phyloP scores from a whole-genome alignment of 1,139 yeast genomes.

The Hemisphaericaspora xylanilytica region DNA sequence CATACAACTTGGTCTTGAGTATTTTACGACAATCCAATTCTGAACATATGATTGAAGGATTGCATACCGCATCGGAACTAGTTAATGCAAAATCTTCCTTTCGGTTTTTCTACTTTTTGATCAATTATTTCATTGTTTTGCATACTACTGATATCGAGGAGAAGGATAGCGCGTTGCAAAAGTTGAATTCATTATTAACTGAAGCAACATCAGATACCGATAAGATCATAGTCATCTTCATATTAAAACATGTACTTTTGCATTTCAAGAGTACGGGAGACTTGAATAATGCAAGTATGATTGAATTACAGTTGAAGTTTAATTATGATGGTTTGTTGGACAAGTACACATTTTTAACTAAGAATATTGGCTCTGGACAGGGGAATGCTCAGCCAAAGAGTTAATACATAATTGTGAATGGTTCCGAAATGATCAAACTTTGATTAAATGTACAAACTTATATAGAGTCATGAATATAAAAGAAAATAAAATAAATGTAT shows the following conservation, averaged over 20 bases:
- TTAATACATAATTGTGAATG: background rate
- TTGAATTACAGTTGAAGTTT: conserved; percentile 23
- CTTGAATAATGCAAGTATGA: conserved; percentile 22
- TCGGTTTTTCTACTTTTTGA: conserved; percentile 3
- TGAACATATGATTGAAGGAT: background rate
- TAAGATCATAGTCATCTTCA: conserved; percentile 20
- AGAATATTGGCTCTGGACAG: conserved; percentile 14
- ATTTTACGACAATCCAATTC: background rate
- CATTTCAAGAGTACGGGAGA: conserved; percentile 22
- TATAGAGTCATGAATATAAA: conserved; percentile 8
- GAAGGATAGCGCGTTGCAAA: background rate
- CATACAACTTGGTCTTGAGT: conserved; percentile 10
- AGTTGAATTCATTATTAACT: conserved; percentile 2
- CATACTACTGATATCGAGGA: conserved; percentile 6
- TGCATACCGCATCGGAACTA: background rate
- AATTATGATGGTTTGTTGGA: conserved; percentile 14
- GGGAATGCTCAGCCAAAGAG: no score
- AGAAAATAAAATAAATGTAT: no score
- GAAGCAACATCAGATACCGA: conserved; percentile 19
- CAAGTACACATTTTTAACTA: conserved; percentile 17
- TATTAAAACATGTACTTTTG: conserved; percentile 19
- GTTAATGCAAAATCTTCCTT: conserved; percentile 6
- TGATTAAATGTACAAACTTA: conserved; percentile 19
- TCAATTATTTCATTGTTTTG: conserved; percentile 6
- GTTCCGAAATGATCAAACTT: conserved; percentile 2